A percentile compares a stretch with the other conserved stretches of the same genome.
Evolutionary conservation across 805 yeast species (phyloP).

Genomic region (Sugiyamaella valdiviana): DNA sequence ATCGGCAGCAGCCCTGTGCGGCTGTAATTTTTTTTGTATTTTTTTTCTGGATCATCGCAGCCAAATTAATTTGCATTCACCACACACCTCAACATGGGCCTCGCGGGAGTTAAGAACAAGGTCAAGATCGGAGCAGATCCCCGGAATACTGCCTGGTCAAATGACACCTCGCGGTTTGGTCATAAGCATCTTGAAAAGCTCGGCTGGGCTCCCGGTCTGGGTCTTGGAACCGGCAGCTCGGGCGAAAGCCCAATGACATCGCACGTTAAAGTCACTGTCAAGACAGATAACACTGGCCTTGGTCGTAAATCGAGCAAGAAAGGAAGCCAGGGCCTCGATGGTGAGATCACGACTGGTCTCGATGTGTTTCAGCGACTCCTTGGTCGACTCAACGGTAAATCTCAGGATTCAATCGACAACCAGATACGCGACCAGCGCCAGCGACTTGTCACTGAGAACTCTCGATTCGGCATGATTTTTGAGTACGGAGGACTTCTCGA

Average conservation of each 20-base stretch:
- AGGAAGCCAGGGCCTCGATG: constrained; percentile 50
- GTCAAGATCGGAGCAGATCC: constrained; percentile 91
- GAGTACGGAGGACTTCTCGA: constrained; percentile 76
- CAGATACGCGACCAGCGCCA: constrained; percentile 61
- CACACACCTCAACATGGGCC: constrained; percentile 27
- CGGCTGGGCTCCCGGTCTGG: constrained; percentile 93
- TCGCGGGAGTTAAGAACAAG: constrained; percentile 61
- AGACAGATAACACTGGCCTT: constrained; percentile 77
- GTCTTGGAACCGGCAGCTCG: constrained; percentile 57
- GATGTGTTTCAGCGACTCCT: constrained; percentile 89
- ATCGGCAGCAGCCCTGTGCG: not conserved
- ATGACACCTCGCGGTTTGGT: constrained; percentile 66
- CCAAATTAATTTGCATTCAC: not conserved
- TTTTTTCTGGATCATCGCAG: constrained; percentile 15
- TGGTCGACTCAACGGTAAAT: constrained; percentile 85
- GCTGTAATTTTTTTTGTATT: not conserved
- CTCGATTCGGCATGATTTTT: constrained; percentile 84
- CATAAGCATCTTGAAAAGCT: constrained; percentile 71
- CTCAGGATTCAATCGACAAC: constrained; percentile 44
- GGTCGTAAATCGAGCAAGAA: constrained; percentile 55
- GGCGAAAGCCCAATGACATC: constrained; percentile 54
- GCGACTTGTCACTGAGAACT: constrained; percentile 63
- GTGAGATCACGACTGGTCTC: constrained; percentile 79
- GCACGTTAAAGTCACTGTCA: constrained; percentile 76
- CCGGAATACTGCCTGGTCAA: constrained; percentile 90